These are phyloP conservation scores for Alternaria infectoria DNA, from an alignment of 2,329 filamentous ascomycete genomes.

Conservation along the genomic window DNA sequence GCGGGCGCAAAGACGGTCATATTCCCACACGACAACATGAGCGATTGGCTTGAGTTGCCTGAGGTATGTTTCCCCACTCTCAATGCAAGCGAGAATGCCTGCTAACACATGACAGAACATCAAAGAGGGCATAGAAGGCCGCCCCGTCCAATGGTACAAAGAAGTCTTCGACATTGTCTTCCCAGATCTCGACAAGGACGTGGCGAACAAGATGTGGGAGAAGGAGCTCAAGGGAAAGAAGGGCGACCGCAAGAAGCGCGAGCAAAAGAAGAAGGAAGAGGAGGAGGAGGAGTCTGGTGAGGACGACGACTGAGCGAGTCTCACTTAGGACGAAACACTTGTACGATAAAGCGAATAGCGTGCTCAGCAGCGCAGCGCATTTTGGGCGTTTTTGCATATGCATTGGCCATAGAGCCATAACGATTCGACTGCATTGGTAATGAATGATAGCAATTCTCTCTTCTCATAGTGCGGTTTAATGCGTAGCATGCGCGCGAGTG, in stretches of 20 bases:
- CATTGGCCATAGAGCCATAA: background rate
- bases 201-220: constrained; percentile 76
- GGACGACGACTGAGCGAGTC: constrained; percentile 37
- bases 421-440: constrained; percentile 2
- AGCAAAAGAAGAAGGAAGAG: constrained; percentile 53
- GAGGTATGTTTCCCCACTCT: constrained; percentile 69
- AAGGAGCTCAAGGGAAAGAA: constrained; percentile 58
- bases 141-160: constrained; percentile 88
- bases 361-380: constrained; percentile 13
- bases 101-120: constrained; percentile 74
- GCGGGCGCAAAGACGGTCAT: constrained; percentile 93
- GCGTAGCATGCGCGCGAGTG: background rate
- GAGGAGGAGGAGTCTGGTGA: constrained; percentile 52
- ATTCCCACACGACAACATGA: constrained; percentile 94
- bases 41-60: constrained; percentile 95
- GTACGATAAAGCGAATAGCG: constrained; percentile 1
- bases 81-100: background rate
- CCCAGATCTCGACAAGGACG: constrained; percentile 74
- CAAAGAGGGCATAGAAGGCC: constrained; percentile 92
- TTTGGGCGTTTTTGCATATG: constrained; percentile 14
- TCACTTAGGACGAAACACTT: constrained; percentile 13
- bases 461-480: background rate
- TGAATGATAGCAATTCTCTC: constrained; percentile 3
- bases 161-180: constrained; percentile 95
- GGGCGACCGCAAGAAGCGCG: constrained; percentile 44